Evolutionary conservation across 2,329 filamentous ascomycete species (phyloP).

Genomic region (Claviceps maximensis): DNA sequence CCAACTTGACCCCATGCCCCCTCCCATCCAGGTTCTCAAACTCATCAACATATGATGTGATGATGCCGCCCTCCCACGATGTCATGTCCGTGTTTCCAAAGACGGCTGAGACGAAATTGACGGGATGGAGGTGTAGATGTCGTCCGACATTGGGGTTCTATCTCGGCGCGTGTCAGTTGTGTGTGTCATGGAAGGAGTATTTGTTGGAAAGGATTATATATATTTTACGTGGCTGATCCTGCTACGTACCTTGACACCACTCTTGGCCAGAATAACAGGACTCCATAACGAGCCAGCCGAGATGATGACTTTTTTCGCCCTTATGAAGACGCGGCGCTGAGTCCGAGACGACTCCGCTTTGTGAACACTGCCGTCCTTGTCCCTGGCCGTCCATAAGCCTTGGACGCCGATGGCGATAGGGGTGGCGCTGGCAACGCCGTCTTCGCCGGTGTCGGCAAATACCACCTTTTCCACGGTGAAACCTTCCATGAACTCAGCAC

Average conservation of each 20-base stretch:
- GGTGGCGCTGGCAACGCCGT: slow-evolving; percentile 34
- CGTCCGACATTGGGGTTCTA: slow-evolving; percentile 68
- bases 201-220: no score
- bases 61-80: slow-evolving; percentile 63
- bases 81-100: slow-evolving; percentile 52
- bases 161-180: not conserved
- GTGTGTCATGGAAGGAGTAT: no score
- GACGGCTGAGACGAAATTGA: slow-evolving; percentile 42
- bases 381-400: slow-evolving; percentile 64
- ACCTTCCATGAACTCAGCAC: slow-evolving; percentile 74
- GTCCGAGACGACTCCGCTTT: slow-evolving; percentile 33
- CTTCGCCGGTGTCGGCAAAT: slow-evolving; percentile 43
- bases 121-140: slow-evolving; percentile 74
- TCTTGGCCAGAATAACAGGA: slow-evolving; percentile 63
- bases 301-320: slow-evolving; percentile 70
- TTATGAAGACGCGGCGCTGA: slow-evolving; percentile 53
- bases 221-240: no score
- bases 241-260: slow-evolving; percentile 50
- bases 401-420: slow-evolving; percentile 55
- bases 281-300: slow-evolving; percentile 64
- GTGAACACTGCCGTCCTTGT: slow-evolving; percentile 44
- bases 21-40: slow-evolving; percentile 71
- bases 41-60: slow-evolving; percentile 64
- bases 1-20: slow-evolving; percentile 74
- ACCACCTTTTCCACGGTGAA: slow-evolving; percentile 58